Base-by-base conservation (phyloP, 108 stramenopile genomes). In the Fragilaria crotonensis region DNA sequence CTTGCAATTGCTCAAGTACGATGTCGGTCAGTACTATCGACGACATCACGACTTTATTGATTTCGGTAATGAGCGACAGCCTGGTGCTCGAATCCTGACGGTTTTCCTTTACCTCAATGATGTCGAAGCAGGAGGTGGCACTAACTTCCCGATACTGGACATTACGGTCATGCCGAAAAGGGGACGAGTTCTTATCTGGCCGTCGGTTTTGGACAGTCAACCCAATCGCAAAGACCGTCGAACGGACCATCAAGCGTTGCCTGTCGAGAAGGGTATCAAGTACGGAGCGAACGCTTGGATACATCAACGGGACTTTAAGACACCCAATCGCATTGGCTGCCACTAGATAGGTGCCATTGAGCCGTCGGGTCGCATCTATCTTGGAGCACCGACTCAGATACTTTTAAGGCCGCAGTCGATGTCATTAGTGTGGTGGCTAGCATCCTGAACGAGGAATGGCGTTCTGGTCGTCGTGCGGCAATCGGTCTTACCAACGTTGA, bases 81-180 rank as follows among this genome's bases (percentile, higher is more conserved):
- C 66, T 33, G 95, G 95, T 3, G 84, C 83, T 5, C 80, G 95
- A 29, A 87, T 96, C 33, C 54, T 90, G 51, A 91, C 88, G 7
- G 61, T 91, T 9, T 96, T 84, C 68, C 67, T 96, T 17, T 96
- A 96, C 60, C 67, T 96, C 22, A 84, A 84, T 32, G 90, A 96
- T 49, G 95, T 94, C 3, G 91, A 91, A 47, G 81, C 69, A 25
- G 92, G 91, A 0, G 95, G 91, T 61, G 60, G 77, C 9, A 96
- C 95, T 20, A 65, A 68, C 45, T 96, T 96, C 61, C 81, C 85
- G 2, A 11, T 20, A 19, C 30, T 76, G 45, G 54, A 75, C 33
- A 29, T 81, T n/a, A 67, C 71, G 30, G 77, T 86, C 0, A 36
- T 46, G n/a, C 81, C 85, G 20, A 73, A 74, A 25, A 75, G 71